Evolutionary conservation across 305 asterid genomes (phyloP), one percentile per base, ranked within the genome.

Genomic region (Fraxinus platypoda): DNA sequence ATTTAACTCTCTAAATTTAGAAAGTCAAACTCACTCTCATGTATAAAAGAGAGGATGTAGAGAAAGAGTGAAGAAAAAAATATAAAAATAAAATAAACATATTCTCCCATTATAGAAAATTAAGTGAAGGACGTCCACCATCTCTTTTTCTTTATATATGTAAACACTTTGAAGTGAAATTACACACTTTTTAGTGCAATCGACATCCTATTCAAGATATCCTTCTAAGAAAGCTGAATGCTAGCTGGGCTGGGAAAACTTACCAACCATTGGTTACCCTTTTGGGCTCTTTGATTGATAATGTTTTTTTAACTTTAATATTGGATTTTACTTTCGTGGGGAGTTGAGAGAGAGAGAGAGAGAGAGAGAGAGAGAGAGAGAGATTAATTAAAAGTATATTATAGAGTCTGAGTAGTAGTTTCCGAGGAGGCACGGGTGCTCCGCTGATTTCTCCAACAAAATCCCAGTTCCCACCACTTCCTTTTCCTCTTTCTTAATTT

Each of bases 401-500:
- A 26, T 8, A 66, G 2, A 1, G 35, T 9, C 17, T 2, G 33
- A 12, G 73, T 3, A 28, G 74, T 68, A 26, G 35, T 68, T 68
- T 68, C 35, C 74, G 8, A 68, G 74, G 74, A 68, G 74, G 74
- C 74, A 68, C 74, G 35, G 35, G 74, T 26, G 74, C 74, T 26
- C 37, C 74, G 74, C 74, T 68, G 35, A 68, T 68, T 68, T 68
- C 74, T 68, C 74, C 74, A 68, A 68, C 37, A 68, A 68, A 68
- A 68, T 68, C 74, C 74, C 74, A 68, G 19, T 68, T 68, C 74
- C 74, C 74, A 68, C 19, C 8, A 3, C 74, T 4, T 25, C 74
- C 2, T 23, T 64, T 64, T 25, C 34, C 73, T 64, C 73, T 25
- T 64, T 25, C 73, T 9, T 64, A 3, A 25, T 64, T 26, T 68